Percentiles rank a stretch among this genome's conserved stretches.
phyloP scores from a whole-genome alignment of 2,329 filamentous ascomycete species.

The Scleromitrula shiraiana region DNA sequence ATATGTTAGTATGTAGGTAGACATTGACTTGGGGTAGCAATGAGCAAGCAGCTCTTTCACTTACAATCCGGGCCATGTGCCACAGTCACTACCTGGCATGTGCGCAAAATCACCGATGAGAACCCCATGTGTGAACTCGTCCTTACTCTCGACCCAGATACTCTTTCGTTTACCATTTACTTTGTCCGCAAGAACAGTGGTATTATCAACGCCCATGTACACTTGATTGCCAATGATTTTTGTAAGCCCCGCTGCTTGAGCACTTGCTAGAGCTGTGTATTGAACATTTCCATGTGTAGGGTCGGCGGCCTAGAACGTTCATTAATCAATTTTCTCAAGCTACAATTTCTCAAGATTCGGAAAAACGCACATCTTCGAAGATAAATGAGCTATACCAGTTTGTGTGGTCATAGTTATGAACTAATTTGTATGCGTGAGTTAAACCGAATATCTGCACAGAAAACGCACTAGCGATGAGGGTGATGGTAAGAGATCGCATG shows the following conservation, averaged over 20 bases:
- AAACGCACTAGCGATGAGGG: neutral
- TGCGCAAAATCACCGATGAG: constrained; percentile 66
- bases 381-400: constrained; percentile 21
- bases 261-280: constrained; percentile 34
- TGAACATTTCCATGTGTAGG: constrained; percentile 28
- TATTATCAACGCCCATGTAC: constrained; percentile 39
- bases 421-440: constrained; percentile 13
- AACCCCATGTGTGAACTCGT: constrained; percentile 54
- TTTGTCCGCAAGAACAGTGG: constrained; percentile 22
- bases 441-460: neutral
- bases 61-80: constrained; percentile 64
- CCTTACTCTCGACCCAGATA: constrained; percentile 57
- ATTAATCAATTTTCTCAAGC: neutral
- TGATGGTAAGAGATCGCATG: constrained; percentile 1
- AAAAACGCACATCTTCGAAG: constrained; percentile 13
- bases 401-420: constrained; percentile 16
- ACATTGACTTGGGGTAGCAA: neutral
- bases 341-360: neutral
- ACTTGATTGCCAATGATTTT: constrained; percentile 46
- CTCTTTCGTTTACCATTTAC: constrained; percentile 42
- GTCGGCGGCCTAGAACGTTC: constrained; percentile 14
- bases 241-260: constrained; percentile 48
- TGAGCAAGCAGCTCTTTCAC: constrained; percentile 8
- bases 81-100: constrained; percentile 63
- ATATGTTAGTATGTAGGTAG: neutral